Conservation (phyloP, 306 rosid species). For the Castanea mollissima region DNA sequence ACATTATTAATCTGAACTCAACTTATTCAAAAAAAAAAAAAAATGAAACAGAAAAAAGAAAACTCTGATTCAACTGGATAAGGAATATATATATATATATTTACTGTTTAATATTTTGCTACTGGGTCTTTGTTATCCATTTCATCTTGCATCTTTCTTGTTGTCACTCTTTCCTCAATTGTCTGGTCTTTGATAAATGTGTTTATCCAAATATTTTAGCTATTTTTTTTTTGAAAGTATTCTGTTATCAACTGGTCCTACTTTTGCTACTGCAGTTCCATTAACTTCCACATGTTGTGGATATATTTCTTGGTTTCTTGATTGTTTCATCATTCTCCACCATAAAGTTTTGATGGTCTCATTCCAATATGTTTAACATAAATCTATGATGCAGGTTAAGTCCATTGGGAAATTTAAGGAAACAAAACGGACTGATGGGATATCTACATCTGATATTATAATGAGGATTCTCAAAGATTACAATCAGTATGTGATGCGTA, state of each 20-base stretch:
- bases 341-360: not conserved
- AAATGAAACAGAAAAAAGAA: too few relatives aligned
- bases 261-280: not conserved
- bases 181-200: not conserved
- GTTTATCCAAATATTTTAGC: not conserved
- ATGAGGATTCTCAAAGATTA: constrained; percentile 97
- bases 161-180: not conserved
- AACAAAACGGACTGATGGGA: constrained; percentile 89
- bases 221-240: not conserved
- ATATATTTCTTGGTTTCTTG: not conserved
- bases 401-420: constrained; percentile 84
- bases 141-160: not conserved
- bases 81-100: not conserved
- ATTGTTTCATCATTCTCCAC: not conserved
- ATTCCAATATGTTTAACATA: not conserved
- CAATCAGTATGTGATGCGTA: constrained; percentile 92
- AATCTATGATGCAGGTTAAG: constrained; percentile 61
- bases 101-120: not conserved
- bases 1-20: not conserved
- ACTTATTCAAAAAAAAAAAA: too few relatives aligned
- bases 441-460: constrained; percentile 92
- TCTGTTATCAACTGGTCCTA: not conserved
- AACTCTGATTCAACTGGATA: not conserved
- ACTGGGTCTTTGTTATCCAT: not conserved
- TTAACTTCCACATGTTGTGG: not conserved